Evolutionary conservation across 805 yeast genomes (phyloP), one percentile per base, ranked within the genome.

Genomic region (Yamadazyma ubonensis): DNA sequence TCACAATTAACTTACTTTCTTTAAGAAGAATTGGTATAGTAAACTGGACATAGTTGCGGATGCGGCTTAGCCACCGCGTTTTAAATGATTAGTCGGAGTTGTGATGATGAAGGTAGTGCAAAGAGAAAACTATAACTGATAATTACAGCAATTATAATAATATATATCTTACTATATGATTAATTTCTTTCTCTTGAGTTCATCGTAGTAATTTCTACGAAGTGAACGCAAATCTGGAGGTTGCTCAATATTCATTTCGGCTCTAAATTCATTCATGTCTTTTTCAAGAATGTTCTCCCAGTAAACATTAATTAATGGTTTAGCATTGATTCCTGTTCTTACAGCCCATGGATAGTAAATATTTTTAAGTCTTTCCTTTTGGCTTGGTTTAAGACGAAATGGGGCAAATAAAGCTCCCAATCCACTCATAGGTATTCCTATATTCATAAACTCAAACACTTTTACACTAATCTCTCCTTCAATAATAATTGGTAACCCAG

Each of bases 401-500:
- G 96, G 96, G 3, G 96, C 96, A 48, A 88, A 76, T n/a, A 86
- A 51, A 0, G 96, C 90, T 0, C 96, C 97, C 36, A 93, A 59
- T 0, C 96, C 96, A 3, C 96, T 89, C 95, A 91, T 90, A 10
- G 97, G 97, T 32, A 93, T 78, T 4, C 95, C 95, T 43, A 91
- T 76, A 59, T 93, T 91, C 55, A 93, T 83, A 54, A 82, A 95
- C 61, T 91, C 99, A 51, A 93, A 80, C 9, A 89, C 84, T 61
- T 93, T 93, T 14, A 93, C 83, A 0, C 96, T 88, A 38, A 93
- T 83, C 57, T 93, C 99, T n/a, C 99, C 99, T 56, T 93, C 98
- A 48, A 93, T 78, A 31, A 86, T 82, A 33, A 90, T 86, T 0
- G 98, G 98, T 36, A 87, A 71, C 11, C 95, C 91, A 0, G 95